Evolutionary conservation across 208 protist genomes (phyloP), one percentile per base, ranked within the genome.

Genomic region (Phytomonas sp.): DNA sequence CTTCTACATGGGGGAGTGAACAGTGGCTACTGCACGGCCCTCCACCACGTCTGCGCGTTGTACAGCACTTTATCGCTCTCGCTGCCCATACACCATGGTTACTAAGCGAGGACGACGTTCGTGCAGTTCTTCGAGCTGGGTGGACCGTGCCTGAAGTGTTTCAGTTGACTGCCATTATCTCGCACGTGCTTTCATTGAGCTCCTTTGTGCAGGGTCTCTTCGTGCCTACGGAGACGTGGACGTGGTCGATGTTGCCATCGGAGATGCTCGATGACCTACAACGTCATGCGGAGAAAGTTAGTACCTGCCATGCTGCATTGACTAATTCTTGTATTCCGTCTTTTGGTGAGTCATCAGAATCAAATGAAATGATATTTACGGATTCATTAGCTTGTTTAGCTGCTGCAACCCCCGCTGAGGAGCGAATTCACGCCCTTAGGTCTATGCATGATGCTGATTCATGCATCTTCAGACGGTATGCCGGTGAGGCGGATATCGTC

Each of bases 61-160:
- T 85, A 40, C 89, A 84, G 76, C 77, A 60, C 29, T 81, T 92
- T 66, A 95, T 95, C 72, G 87, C 77, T 8, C 71, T 91, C 63
- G 84, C 87, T 29, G 85, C 83, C 1, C 89, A 92, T 79, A 85
- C 85, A 40, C 89, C 89, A 60, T 95, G 89, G 87, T 78, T 76
- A 23, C 62, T 93, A n/a, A 65, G 26, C 20, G 79, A 86, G 43
- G 46, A 53, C 29, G 77, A 89, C 23, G 67, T 95, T 23, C 84
- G 77, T 13, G 68, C 31, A 4, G 56, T 83, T 46, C 77, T 89
- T 72, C 73, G 64, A 28, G 46, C 37, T 4, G 87, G 87, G 15
- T 93, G 86, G 89, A 88, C 87, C 26, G 77, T 95, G n/a, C 87
- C 87, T 28, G 77, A 87, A 65, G 73, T 95, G 23, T 91, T 95